Evolutionary conservation across 192 early-diverging fungal species (phyloP), one percentile per base, ranked within the genome.

Genomic region (Dissophora ornata): DNA sequence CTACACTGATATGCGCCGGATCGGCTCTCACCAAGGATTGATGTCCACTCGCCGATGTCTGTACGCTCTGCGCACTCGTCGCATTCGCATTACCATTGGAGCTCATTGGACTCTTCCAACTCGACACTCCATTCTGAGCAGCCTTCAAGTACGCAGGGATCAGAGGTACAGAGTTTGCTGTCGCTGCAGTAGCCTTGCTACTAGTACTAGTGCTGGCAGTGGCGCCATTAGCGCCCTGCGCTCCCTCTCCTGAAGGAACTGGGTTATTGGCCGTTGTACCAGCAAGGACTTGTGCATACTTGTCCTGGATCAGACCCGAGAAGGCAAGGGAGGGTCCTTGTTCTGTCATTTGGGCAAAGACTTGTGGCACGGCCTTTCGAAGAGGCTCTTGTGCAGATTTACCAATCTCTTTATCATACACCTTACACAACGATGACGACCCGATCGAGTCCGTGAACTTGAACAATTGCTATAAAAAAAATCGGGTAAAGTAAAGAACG

Each of bases 361-460:
- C 71, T 15, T 75, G 71, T 7, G 71, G 71, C 13, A 75, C 19
- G 0, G 71, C 71, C 45, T 75, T 75, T 18, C 63, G 36, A 4
- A 75, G 32, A 0, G 56, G 62, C 0, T 53, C 57, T 11, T 52
- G 50, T 11, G 63, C 63, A 3, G 25, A 21, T 12, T 11, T 9
- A 30, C 71, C 71, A 48, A 75, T 63, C 21, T 66, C 63, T 9
- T 65, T 64, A 32, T 75, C 60, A 5, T 75, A 75, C 38, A 66
- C 44, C 25, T 57, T 60, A 50, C 71, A 58, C 32, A 75, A 50
- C 2, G 62, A 59, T 0, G 71, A 75, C 25, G 62, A 59, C 16
- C 71, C 71, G 49, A 75, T 65, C 10, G 71, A 75, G 50, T 75
- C 71, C 47, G 71, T 75, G 26, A 75, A 75, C 57, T 75, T 75